Evolutionary conservation across 2,329 filamentous ascomycete species (phyloP).

Genomic region (Pseudogymnoascus sp.): DNA sequence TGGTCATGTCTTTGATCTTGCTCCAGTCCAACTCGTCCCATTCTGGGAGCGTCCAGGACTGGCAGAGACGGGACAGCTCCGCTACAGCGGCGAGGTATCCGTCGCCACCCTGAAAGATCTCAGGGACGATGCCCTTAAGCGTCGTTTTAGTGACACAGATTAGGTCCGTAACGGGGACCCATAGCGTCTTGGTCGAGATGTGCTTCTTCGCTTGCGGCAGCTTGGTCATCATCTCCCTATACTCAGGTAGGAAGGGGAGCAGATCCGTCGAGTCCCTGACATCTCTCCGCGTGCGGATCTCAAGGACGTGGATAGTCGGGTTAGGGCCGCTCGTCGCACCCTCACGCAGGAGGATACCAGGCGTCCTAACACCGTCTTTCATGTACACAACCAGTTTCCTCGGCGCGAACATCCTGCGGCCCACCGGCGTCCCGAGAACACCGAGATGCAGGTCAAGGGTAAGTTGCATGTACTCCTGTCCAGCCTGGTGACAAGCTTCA

Average conservation of each 20-base stretch:
- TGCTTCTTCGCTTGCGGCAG: constrained; percentile 59
- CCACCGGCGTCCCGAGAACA: constrained; percentile 70
- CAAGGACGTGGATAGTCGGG: constrained; percentile 68
- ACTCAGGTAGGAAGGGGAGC: constrained; percentile 68
- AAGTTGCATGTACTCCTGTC: constrained; percentile 70
- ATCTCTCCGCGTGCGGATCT: constrained; percentile 60
- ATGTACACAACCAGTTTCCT: constrained; percentile 78
- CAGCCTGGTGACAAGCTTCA: constrained; percentile 70
- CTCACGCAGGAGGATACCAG: constrained; percentile 71
- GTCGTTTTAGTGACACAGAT: constrained; percentile 73
- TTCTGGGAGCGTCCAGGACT: constrained; percentile 61
- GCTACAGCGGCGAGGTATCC: constrained; percentile 49
- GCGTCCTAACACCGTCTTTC: constrained; percentile 72
- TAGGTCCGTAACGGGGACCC: constrained; percentile 67
- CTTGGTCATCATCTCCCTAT: constrained; percentile 58
- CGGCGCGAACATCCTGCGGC: constrained; percentile 66
- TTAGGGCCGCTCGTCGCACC: constrained; percentile 56
- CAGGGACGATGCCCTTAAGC: constrained; percentile 49
- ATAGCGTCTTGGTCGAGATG: constrained; percentile 57
- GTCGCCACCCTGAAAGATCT: constrained; percentile 48
- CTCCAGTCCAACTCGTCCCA: constrained; percentile 83
- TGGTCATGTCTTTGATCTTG: constrained; percentile 70
- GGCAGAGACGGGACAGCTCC: constrained; percentile 59
- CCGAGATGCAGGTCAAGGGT: constrained; percentile 72
- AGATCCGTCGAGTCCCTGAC: constrained; percentile 74